Conservation (phyloP, 805 yeast species). For the Jamesozyma hellenica region DNA sequence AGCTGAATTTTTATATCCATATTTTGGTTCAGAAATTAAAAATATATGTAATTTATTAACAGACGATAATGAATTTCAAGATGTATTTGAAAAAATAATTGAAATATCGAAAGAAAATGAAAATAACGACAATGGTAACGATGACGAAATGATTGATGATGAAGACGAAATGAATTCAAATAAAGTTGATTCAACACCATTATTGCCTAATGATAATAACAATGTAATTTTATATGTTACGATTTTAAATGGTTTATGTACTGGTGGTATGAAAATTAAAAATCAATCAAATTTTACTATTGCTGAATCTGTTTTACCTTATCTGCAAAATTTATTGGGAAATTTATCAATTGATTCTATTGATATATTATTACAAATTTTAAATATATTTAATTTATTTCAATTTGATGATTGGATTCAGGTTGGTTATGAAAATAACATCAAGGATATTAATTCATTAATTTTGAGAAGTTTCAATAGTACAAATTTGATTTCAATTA, state of each 20-base stretch:
- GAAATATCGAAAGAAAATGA: constrained; percentile 5
- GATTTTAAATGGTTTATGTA: constrained; percentile 23
- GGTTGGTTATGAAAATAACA: constrained; percentile 16
- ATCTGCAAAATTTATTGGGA: constrained; percentile 15
- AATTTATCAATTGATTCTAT: constrained; percentile 18
- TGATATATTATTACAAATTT: constrained; percentile 14
- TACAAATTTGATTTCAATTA: constrained; percentile 7
- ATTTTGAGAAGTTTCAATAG: constrained; percentile 18
- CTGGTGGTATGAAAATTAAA: constrained; percentile 20
- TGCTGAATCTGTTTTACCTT: constrained; percentile 17
- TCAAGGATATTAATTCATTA: constrained; percentile 12
- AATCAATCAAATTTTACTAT: constrained; percentile 16
- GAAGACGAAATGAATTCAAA: not conserved
- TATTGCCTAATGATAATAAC: constrained; percentile 18
- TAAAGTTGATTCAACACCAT: constrained; percentile 8
- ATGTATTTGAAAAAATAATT: constrained; percentile 2
- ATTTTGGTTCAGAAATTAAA: constrained; percentile 16
- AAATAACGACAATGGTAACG: constrained; percentile 3
- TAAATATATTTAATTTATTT: constrained; percentile 21
- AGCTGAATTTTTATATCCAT: constrained; percentile 25
- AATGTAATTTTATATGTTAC: constrained; percentile 19
- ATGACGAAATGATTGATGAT: constrained; percentile 7
- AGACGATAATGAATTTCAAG: constrained; percentile 16
- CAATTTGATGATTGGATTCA: constrained; percentile 26
- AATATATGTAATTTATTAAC: constrained; percentile 20